Percentiles rank a stretch among this genome's conserved stretches.
Evolutionary conservation across 2,329 filamentous ascomycete species (phyloP).

Genomic region (Pseudogymnoascus destructans): DNA sequence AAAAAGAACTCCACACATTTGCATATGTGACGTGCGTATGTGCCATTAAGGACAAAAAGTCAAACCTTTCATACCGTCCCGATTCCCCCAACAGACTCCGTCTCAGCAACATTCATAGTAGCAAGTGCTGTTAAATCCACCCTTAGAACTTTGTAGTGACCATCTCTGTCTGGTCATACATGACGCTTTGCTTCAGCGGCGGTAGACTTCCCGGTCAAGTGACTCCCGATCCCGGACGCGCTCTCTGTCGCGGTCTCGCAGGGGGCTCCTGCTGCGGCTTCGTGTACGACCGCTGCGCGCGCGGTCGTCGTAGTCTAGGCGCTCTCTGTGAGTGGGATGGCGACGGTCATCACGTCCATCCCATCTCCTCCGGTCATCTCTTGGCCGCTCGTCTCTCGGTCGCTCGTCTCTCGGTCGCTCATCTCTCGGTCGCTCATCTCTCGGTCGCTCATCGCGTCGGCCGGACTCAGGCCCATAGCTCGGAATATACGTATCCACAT

Average conservation of each 20-base stretch:
- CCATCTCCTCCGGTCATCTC: slow-evolving; percentile 26
- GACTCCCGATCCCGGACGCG: slow-evolving; percentile 30
- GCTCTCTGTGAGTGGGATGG: slow-evolving; percentile 29
- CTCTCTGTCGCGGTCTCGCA: slow-evolving; percentile 28
- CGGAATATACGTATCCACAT: slow-evolving; percentile 39
- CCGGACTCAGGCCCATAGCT: slow-evolving; percentile 31
- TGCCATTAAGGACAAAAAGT: neutral
- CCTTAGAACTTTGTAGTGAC: neutral
- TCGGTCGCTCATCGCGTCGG: slow-evolving; percentile 18
- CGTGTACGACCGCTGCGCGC: slow-evolving; percentile 26
- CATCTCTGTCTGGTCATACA: neutral
- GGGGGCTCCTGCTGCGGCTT: slow-evolving; percentile 34
- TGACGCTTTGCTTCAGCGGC: neutral
- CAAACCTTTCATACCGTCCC: neutral
- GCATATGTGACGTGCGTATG: slow-evolving; percentile 2
- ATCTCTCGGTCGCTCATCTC: slow-evolving; percentile 28
- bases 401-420: slow-evolving; percentile 29
- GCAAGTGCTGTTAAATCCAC: neutral
- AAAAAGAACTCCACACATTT: neutral
- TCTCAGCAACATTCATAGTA: neutral
- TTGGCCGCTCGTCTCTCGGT: slow-evolving; percentile 16
- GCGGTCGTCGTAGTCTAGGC: slow-evolving; percentile 26
- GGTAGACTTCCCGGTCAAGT: slow-evolving; percentile 16
- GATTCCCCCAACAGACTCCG: neutral
- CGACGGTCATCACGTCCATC: slow-evolving; percentile 29